Evolutionary conservation across 2,329 filamentous ascomycete genomes (phyloP).

Genomic region (Penicillium sp.): DNA sequence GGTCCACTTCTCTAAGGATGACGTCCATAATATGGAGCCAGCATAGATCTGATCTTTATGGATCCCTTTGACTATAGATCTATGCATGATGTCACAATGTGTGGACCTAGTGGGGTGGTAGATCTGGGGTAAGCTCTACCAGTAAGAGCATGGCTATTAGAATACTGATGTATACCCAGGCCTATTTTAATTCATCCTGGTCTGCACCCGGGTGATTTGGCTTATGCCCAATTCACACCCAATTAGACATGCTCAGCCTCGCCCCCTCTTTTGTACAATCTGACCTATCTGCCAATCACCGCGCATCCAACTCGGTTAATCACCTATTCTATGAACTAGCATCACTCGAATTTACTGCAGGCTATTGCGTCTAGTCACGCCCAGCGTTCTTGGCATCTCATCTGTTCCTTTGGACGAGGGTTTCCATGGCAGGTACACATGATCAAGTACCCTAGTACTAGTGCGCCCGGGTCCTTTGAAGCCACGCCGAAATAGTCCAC

Average conservation of each 20-base stretch:
- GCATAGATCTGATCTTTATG: neutral
- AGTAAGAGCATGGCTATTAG: neutral
- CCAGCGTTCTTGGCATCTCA: too few species aligned
- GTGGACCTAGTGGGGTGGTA: neutral
- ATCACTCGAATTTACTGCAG: too few species aligned
- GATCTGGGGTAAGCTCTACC: neutral
- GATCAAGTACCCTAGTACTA: too few species aligned
- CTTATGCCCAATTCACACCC: neutral
- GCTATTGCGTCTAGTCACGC: too few species aligned
- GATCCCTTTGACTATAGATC: neutral
- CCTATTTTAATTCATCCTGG: neutral
- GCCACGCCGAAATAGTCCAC: too few species aligned
- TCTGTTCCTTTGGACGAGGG: too few species aligned
- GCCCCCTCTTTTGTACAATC: neutral
- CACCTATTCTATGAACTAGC: neutral
- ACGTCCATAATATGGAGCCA: neutral
- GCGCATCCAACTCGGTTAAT: too few species aligned
- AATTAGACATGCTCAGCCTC: neutral
- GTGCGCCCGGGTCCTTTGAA: too few species aligned
- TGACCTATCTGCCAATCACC: too few species aligned
- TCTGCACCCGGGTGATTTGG: neutral
- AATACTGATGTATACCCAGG: neutral
- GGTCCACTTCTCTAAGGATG: neutral
- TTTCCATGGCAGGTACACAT: too few species aligned
- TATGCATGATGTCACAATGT: neutral